Conservation (phyloP, 83 land plant species). For the Diphasiastrum complanatum region DNA sequence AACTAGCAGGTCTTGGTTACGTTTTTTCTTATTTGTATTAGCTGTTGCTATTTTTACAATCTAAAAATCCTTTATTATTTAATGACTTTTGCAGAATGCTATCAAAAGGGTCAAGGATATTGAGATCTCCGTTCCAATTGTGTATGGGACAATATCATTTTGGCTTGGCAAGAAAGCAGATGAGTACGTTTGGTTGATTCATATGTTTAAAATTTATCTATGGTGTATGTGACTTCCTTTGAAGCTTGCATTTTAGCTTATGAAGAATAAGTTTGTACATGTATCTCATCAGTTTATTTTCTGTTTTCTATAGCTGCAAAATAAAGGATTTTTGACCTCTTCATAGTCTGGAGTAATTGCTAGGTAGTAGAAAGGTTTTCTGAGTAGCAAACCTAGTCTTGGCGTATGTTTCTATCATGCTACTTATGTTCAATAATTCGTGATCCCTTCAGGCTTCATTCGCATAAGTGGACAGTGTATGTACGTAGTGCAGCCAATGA, state of each 20-base stretch:
- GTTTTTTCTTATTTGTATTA: too few species aligned
- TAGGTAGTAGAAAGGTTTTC: neutral
- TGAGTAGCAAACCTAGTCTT: neutral
- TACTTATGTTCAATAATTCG: neutral
- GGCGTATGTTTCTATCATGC: neutral
- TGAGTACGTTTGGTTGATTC: slow-evolving; percentile 51
- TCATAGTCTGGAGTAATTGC: too few species aligned
- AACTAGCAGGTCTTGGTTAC: too few species aligned
- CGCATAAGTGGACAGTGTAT: slow-evolving; percentile 93
- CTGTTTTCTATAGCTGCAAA: too few species aligned
- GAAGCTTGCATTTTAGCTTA: neutral
- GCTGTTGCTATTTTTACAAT: too few species aligned
- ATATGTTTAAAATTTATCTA: neutral
- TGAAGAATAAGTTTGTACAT: neutral
- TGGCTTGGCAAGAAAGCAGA: slow-evolving; percentile 97
- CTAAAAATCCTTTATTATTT: too few species aligned
- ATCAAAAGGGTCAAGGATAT: slow-evolving; percentile 54
- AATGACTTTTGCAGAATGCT: slow-evolving; percentile 41
- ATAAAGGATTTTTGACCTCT: neutral
- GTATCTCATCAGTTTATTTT: too few species aligned
- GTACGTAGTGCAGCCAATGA: slow-evolving; percentile 87
- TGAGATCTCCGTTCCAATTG: slow-evolving; percentile 74
- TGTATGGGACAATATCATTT: slow-evolving; percentile 75
- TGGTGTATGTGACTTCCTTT: neutral
- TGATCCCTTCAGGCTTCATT: slow-evolving; percentile 51